phyloP scores from a whole-genome alignment of 1,139 yeast genomes.

The Scheffersomyces illinoinensis region DNA sequence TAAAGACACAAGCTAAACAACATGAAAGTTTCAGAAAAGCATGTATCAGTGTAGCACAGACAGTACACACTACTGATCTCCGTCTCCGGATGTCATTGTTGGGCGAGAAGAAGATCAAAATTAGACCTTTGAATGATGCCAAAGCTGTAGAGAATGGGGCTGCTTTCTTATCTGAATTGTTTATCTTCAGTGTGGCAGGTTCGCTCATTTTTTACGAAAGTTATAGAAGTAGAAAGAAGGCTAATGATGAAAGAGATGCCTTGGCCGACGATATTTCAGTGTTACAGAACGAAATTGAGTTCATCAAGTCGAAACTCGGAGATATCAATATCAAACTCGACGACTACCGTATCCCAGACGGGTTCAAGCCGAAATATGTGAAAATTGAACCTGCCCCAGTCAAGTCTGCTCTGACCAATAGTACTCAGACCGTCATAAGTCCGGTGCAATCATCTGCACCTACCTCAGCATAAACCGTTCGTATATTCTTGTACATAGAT shows the following conservation, averaged over 20 bases:
- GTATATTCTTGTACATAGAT: background rate
- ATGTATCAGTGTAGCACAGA: slow-evolving; percentile 76
- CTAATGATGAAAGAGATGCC: slow-evolving; percentile 57
- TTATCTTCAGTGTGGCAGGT: slow-evolving; percentile 81
- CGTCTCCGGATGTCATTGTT: slow-evolving; percentile 61
- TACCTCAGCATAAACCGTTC: background rate
- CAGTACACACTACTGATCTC: slow-evolving; percentile 67
- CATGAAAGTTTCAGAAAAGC: slow-evolving; percentile 62
- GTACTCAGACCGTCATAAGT: background rate
- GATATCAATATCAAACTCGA: slow-evolving; percentile 45
- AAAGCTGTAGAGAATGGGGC: slow-evolving; percentile 88
- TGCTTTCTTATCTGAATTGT: slow-evolving; percentile 71
- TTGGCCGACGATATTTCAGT: slow-evolving; percentile 69
- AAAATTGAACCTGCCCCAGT: slow-evolving; percentile 15
- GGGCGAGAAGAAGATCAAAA: slow-evolving; percentile 57
- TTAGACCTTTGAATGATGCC: slow-evolving; percentile 81
- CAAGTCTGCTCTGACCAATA: background rate
- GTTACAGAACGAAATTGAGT: slow-evolving; percentile 69
- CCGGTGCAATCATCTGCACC: background rate
- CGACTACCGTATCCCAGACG: slow-evolving; percentile 49
- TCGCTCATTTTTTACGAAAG: slow-evolving; percentile 75
- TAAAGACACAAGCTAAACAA: slow-evolving; percentile 76
- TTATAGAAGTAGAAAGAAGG: slow-evolving; percentile 67
- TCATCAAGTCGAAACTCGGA: slow-evolving; percentile 49
- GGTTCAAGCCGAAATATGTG: slow-evolving; percentile 45